Evolutionary conservation across 2,329 filamentous ascomycete species (phyloP).

Genomic region (Microdochium bolleyi): DNA sequence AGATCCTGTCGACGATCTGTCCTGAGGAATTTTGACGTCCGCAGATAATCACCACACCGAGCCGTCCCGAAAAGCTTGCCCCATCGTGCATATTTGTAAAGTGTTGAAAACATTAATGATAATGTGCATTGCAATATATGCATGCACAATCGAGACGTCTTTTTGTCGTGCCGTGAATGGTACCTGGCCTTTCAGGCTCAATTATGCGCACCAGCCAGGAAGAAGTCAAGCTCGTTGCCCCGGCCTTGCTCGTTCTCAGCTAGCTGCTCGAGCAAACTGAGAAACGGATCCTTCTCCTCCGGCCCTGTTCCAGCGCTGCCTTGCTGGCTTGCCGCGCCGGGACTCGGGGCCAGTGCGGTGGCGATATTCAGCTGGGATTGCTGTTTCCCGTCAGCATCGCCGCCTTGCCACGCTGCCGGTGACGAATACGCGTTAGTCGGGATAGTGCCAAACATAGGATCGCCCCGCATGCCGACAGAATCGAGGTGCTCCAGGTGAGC

Average conservation of each 20-base stretch:
- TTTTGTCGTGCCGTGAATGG: too few species aligned
- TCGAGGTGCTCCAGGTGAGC: constrained; percentile 17
- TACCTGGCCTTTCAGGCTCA: constrained; percentile 2
- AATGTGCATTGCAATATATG: too few species aligned
- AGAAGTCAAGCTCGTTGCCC: constrained; percentile 72
- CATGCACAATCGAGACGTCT: too few species aligned
- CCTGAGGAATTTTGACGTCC: too few species aligned
- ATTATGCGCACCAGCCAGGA: constrained; percentile 36
- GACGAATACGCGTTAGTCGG: constrained; percentile 46
- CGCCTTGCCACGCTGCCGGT: constrained; percentile 41
- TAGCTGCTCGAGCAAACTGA: constrained; percentile 71
- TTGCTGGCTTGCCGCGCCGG: constrained; percentile 39
- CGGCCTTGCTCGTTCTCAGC: constrained; percentile 72
- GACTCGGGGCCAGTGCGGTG: constrained; percentile 28
- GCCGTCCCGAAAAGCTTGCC: too few species aligned
- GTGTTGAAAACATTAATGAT: too few species aligned
- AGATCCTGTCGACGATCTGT: too few species aligned
- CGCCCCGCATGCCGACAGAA: constrained; percentile 11
- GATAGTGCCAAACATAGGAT: constrained; percentile 52
- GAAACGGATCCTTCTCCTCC: constrained; percentile 73
- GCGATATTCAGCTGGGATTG: constrained; percentile 25
- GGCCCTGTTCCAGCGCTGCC: constrained; percentile 39
- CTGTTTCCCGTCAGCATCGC: constrained; percentile 17
- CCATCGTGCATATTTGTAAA: too few species aligned
- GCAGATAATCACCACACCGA: too few species aligned